Base-by-base conservation (phyloP, 768 basidiomycete species). In the Rhodotorula toruloides region DNA sequence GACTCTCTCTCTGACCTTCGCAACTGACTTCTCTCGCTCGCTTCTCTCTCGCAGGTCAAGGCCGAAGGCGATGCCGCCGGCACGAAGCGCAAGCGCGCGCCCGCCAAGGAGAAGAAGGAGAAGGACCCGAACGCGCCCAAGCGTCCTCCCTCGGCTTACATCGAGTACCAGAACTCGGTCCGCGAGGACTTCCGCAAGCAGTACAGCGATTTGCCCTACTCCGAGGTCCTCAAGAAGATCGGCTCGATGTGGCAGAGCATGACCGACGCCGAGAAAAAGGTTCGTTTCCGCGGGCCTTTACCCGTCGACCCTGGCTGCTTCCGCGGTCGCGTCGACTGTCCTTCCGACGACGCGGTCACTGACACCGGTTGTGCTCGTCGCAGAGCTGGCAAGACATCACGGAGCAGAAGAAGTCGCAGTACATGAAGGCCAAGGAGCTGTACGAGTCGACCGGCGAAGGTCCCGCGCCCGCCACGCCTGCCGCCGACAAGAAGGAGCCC, bases 121-220 rank as follows among this genome's bases (percentile, higher is more conserved):
- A 86, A 87, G 77, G 93, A 98, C 74, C 91, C 92, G 27, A 88
- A 92, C 77, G 91, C 91, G 63, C 94, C 94, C 39, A 96, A 93
- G 77, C 86, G 91, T 14, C 93, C 94, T 34, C 83, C 91, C 21
- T 89, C 89, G 12, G 91, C 91, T 27, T 98, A 94, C 79, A 84
- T 98, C 74, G 80, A 93, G 72, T 98, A 88, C 82, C 94, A 97
- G 80, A 96, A 94, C 76, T 88, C 89, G 21, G 82, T 91, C 59
- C 87, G 91, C 76, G 83, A 84, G 65, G 81, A 84, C 63, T 81
- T 93, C 72, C 86, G 87, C 80, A 80, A 81, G 44, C 77, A 82
- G 72, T 79, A 88, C 76, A 87, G 89, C 16, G 78, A 80, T 14
- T 77, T 91, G 63, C 77, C 82, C 43, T 86, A 96, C 76, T 76